phyloP scores from a whole-genome alignment of 1,284 basidiomycete genomes.

The Taiwanofungus camphoratus region DNA sequence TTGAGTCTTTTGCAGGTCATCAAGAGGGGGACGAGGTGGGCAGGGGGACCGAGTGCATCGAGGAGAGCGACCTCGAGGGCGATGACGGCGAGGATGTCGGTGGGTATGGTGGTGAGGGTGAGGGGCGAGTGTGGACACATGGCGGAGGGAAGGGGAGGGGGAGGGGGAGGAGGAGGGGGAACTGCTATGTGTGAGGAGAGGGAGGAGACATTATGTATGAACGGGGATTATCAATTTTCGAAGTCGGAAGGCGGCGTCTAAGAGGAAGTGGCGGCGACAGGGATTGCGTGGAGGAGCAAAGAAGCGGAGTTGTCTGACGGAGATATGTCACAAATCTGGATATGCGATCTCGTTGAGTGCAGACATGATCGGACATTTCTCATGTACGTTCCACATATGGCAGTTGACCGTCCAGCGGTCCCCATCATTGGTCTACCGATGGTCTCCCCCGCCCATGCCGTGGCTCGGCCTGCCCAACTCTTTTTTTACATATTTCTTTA shows the following conservation, averaged over 20 bases:
- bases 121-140: slow-evolving; percentile 8
- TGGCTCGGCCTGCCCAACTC: too few species aligned
- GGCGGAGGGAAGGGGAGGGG: slow-evolving; percentile 12
- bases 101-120: slow-evolving; percentile 40
- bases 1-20: slow-evolving; percentile 41
- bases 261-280: slow-evolving; percentile 2
- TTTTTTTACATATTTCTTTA: too few species aligned
- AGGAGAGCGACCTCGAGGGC: slow-evolving; percentile 41
- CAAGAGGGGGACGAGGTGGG: slow-evolving; percentile 43
- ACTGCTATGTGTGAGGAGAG: neutral
- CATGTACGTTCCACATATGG: too few species aligned
- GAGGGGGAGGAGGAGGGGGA: slow-evolving; percentile 5
- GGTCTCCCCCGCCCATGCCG: too few species aligned
- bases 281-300: neutral
- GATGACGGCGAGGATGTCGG: slow-evolving; percentile 56
- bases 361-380: too few species aligned
- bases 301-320: slow-evolving; percentile 7
- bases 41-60: slow-evolving; percentile 37
- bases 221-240: neutral
- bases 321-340: slow-evolving; percentile 2
- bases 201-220: neutral
- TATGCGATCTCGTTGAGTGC: slow-evolving; percentile 4
- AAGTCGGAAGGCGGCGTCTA: neutral
- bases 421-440: too few species aligned
- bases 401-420: neutral